Percentiles rank a stretch among this genome's conserved stretches.
phyloP scores from a whole-genome alignment of 371 early-diverging fungal species.

The Gilbertella persicaria region DNA sequence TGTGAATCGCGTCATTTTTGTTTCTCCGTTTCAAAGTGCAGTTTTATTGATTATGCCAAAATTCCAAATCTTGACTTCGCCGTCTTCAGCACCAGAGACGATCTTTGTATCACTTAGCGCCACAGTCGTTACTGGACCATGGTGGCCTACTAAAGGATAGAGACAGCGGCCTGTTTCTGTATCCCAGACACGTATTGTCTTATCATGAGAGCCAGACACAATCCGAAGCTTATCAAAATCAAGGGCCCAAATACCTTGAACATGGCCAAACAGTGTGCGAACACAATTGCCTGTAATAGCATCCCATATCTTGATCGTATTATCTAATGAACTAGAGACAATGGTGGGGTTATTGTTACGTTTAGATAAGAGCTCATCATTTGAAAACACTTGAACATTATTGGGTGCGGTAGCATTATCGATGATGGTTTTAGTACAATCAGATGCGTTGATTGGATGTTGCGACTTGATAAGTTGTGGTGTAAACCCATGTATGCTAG shows the following conservation, averaged over 20 bases:
- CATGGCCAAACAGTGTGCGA: slow-evolving; percentile 87
- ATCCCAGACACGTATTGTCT: slow-evolving; percentile 92
- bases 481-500: slow-evolving; percentile 46
- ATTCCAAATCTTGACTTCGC: slow-evolving; percentile 83
- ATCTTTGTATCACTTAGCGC: slow-evolving; percentile 87
- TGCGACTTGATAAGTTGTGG: slow-evolving; percentile 30
- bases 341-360: slow-evolving; percentile 54
- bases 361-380: slow-evolving; percentile 1
- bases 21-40: background rate
- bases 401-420: too few species aligned
- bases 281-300: slow-evolving; percentile 76
- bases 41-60: slow-evolving; percentile 35
- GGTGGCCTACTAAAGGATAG: slow-evolving; percentile 71
- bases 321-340: slow-evolving; percentile 86
- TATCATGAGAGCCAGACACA: slow-evolving; percentile 90
- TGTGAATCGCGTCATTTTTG: slow-evolving; percentile 21
- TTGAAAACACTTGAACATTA: background rate
- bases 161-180: slow-evolving; percentile 79
- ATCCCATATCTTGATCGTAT: slow-evolving; percentile 89
- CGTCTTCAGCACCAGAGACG: slow-evolving; percentile 84
- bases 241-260: slow-evolving; percentile 87
- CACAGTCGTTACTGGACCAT: slow-evolving; percentile 74
- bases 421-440: too few species aligned
- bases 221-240: slow-evolving; percentile 90
- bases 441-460: slow-evolving; percentile 2